Evolutionary conservation across 2,329 filamentous ascomycete species (phyloP), one percentile per base, ranked within the genome.

Genomic region (Diaporthe citri): DNA sequence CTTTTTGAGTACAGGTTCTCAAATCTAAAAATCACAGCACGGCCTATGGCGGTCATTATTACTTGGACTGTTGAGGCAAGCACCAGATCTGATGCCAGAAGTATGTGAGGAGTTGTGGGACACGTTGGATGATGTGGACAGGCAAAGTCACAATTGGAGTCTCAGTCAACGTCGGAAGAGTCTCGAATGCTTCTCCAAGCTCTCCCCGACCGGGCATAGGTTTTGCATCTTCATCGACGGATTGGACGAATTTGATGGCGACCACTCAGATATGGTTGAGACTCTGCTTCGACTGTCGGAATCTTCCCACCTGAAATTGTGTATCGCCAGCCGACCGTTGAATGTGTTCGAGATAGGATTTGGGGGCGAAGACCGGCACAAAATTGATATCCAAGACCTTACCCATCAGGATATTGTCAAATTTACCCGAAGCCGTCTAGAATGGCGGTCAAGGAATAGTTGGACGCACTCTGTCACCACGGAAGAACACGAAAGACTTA

Each of bases 171-270:
- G 39, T 22, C 55, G 20, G 9, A 57, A 36, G 55, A 57, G 20
- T n/a, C 31, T 57, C 20, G 31, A 57, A 57, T 36, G 31, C 31
- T 36, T 57, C 31, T 17, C 55, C 20, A 36, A 57, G 55, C 55
- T 57, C 9, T n/a, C 31, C 5, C 8, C 20, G 3, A 22, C 9
- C 2, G 8, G n/a, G 20, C 9, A 57, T 7, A 57, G 31, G 31
- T 59, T 59, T 25, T 59, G 34, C 56, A 25, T 59, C 20, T 59
- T 59, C 34, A 39, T 59, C 20, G 56, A 59, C 34, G 56, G 56
- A 3, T 39, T 59, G 22, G 56, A 39, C 31, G 56, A 59, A 5
- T 59, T 59, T 31, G 56, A 59, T 59, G 56, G 56, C 31, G 56
- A 39, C 20, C 56, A 59, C 25, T 39, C 34, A 4, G 56, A 59